Conservation (phyloP, 2,329 filamentous ascomycete genomes). For the Cryoendolithus antarcticus region DNA sequence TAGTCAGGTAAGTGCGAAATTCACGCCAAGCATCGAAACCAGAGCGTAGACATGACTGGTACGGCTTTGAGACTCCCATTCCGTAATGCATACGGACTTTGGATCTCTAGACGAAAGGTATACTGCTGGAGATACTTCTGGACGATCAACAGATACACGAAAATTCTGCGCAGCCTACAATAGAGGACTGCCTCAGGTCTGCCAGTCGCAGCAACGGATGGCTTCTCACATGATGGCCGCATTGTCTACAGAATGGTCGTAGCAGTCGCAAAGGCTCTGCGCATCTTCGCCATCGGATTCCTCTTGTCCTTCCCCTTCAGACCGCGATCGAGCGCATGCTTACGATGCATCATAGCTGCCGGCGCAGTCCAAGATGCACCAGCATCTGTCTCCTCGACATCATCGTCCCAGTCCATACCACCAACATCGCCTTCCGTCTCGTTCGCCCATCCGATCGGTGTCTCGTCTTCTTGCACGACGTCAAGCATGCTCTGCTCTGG, state of each 20-base stretch:
- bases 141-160: no score
- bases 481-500: conserved; percentile 13
- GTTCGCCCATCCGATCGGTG: background rate
- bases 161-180: no score
- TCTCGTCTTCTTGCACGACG: conserved; percentile 6
- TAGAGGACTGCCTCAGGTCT: no score
- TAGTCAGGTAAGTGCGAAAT: no score
- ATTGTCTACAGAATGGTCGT: conserved; percentile 10
- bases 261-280: conserved; percentile 15
- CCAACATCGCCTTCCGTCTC: conserved; percentile 3
- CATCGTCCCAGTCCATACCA: conserved; percentile 9
- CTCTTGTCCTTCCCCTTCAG: conserved; percentile 5
- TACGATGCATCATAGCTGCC: conserved; percentile 1
- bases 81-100: no score
- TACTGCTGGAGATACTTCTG: no score
- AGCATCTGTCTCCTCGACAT: conserved; percentile 13
- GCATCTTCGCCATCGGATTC: conserved; percentile 10
- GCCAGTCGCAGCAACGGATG: no score
- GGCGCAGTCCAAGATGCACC: conserved; percentile 12
- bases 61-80: no score
- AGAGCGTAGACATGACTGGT: no score
- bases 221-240: no score
- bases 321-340: conserved; percentile 3
- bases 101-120: no score
- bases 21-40: no score